A percentile compares a stretch with the other conserved stretches of the same genome.
Conservation (phyloP, 768 basidiomycete genomes). For the Leucosporidium scottii region DNA sequence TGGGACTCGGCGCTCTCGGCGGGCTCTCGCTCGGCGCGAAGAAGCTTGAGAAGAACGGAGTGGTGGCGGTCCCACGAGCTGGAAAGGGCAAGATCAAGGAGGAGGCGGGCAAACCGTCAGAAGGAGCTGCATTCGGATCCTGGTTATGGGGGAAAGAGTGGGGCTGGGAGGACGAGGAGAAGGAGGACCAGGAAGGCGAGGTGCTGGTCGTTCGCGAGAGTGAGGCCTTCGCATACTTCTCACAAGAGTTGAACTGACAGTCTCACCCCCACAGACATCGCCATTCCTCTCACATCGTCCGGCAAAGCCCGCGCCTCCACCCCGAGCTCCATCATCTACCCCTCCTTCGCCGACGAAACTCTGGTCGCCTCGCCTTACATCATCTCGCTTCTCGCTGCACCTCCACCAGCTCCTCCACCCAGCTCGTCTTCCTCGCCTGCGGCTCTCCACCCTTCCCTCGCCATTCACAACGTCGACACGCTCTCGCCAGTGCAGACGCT, state of each 20-base stretch:
- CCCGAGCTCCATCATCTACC: slow-evolving; percentile 55
- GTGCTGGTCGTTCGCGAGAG: slow-evolving; percentile 70
- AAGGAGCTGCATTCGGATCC: background rate
- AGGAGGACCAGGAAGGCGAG: slow-evolving; percentile 53
- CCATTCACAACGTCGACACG: slow-evolving; percentile 14
- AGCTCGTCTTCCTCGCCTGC: background rate
- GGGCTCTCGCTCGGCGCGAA: slow-evolving; percentile 12
- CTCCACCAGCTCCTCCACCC: background rate
- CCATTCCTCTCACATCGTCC: slow-evolving; percentile 57
- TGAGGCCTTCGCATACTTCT: too few relatives aligned
- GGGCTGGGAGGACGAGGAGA: slow-evolving; percentile 52
- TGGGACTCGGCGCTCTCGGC: slow-evolving; percentile 7
- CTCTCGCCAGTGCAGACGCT: slow-evolving; percentile 50
- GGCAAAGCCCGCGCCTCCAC: slow-evolving; percentile 51
- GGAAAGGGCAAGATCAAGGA: slow-evolving; percentile 4
- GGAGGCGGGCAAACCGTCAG: background rate
- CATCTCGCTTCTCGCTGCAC: slow-evolving; percentile 28
- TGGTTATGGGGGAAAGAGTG: slow-evolving; percentile 31
- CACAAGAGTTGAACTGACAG: too few relatives aligned
- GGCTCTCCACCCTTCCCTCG: background rate
- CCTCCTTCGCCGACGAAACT: slow-evolving; percentile 72
- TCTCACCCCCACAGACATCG: slow-evolving; percentile 52
- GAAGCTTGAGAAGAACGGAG: slow-evolving; percentile 33
- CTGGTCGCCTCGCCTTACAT: slow-evolving; percentile 37
- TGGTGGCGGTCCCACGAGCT: slow-evolving; percentile 10